phyloP scores from a whole-genome alignment of 2,329 filamentous ascomycete species.

The Lithohypha guttulata region DNA sequence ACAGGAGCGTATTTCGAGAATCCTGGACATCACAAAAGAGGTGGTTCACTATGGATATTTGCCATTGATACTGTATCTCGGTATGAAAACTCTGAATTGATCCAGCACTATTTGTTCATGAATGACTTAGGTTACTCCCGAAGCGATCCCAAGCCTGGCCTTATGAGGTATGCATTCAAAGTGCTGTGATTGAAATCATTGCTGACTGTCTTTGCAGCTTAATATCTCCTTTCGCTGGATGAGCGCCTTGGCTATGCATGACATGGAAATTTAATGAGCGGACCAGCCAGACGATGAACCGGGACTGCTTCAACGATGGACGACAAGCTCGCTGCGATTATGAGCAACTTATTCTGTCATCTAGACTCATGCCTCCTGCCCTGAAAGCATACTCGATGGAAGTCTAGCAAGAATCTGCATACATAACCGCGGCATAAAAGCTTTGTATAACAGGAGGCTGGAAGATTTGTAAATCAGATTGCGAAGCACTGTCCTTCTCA shows the following conservation, averaged over 20 bases:
- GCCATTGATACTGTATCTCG: slow-evolving; percentile 91
- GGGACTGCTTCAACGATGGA: too few species aligned
- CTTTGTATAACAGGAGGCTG: too few species aligned
- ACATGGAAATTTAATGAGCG: too few species aligned
- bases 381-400: too few species aligned
- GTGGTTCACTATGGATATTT: slow-evolving; percentile 98
- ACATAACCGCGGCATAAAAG: too few species aligned
- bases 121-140: slow-evolving; percentile 66
- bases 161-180: slow-evolving; percentile 50
- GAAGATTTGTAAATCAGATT: too few species aligned
- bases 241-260: slow-evolving; percentile 1
- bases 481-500: too few species aligned
- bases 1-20: slow-evolving; percentile 92
- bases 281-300: too few species aligned
- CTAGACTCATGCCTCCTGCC: too few species aligned
- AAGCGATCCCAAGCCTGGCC: slow-evolving; percentile 78
- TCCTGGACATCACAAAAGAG: slow-evolving; percentile 88
- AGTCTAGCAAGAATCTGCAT: too few species aligned
- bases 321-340: too few species aligned
- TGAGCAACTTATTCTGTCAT: too few species aligned
- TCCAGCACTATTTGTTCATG: slow-evolving; percentile 1
- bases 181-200: background rate
- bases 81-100: slow-evolving; percentile 37
- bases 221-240: slow-evolving; percentile 22
- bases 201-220: slow-evolving; percentile 10